phyloP scores from a whole-genome alignment of 768 basidiomycete species.

The Coprinopsis strossmayeri region DNA sequence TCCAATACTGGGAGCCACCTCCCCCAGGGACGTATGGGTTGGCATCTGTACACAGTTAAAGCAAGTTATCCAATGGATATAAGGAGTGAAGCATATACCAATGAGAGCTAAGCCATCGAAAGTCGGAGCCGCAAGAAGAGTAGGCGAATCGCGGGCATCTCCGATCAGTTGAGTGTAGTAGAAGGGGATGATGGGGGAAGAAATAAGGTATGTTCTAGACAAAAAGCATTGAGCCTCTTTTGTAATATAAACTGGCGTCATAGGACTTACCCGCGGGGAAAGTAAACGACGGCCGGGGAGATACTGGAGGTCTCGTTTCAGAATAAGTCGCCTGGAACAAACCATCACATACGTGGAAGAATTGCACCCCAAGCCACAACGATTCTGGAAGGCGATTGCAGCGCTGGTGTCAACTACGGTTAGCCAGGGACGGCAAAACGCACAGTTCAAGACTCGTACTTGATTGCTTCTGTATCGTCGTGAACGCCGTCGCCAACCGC shows the following conservation, averaged over 20 bases:
- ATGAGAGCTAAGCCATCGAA: slow-evolving; percentile 74
- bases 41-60: slow-evolving; percentile 38
- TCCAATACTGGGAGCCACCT: slow-evolving; percentile 53
- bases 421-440: not conserved
- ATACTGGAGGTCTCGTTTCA: too few relatives aligned
- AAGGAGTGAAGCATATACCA: slow-evolving; percentile 35
- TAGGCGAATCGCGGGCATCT: slow-evolving; percentile 63
- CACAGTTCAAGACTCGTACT: slow-evolving; percentile 32
- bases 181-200: slow-evolving; percentile 59
- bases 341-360: slow-evolving; percentile 48
- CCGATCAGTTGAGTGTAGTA: slow-evolving; percentile 80
- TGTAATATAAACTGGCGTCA: not conserved
- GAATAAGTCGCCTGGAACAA: slow-evolving; percentile 7
- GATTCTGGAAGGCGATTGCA: slow-evolving; percentile 58
- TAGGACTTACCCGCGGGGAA: slow-evolving; percentile 56
- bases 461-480: slow-evolving; percentile 75
- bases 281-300: slow-evolving; percentile 71
- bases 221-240: not conserved
- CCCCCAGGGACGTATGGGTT: slow-evolving; percentile 66
- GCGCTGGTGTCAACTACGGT: slow-evolving; percentile 39
- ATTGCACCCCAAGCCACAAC: slow-evolving; percentile 58
- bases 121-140: slow-evolving; percentile 49
- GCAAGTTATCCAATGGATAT: not conserved
- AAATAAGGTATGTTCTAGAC: slow-evolving; percentile 59
- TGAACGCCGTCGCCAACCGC: slow-evolving; percentile 53